phyloP scores from a whole-genome alignment of 169 alveolate species.

The Cryptosporidium bovis region DNA sequence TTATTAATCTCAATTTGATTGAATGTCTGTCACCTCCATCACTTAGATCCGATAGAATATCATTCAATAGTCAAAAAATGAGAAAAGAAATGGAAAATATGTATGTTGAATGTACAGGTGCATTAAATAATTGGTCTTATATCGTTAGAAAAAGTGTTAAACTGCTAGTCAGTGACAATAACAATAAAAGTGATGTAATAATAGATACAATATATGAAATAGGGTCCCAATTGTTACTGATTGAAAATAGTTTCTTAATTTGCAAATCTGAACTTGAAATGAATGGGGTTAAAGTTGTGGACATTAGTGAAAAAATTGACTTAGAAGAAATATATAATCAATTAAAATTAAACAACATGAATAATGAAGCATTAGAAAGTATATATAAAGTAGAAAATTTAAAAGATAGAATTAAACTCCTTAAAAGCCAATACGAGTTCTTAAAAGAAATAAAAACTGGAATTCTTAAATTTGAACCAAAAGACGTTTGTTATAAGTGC shows the following conservation, averaged over 20 bases:
- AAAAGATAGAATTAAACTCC: neutral
- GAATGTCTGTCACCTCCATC: neutral
- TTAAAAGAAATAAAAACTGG: neutral
- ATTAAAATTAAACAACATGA: neutral
- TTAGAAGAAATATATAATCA: neutral
- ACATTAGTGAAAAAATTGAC: too few species aligned
- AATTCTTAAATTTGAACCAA: slow-evolving; percentile 14
- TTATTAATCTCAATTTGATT: neutral
- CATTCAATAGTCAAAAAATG: neutral
- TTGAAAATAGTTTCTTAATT: slow-evolving; percentile 7
- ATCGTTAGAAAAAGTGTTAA: slow-evolving; percentile 8
- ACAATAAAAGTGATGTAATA: neutral
- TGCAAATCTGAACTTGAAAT: slow-evolving; percentile 16
- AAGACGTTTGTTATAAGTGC: slow-evolving; percentile 16
- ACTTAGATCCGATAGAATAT: neutral
- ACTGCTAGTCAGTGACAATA: slow-evolving; percentile 4
- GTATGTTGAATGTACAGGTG: slow-evolving; percentile 38
- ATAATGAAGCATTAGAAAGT: neutral
- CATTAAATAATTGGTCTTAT: slow-evolving; percentile 43
- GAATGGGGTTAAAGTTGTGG: neutral
- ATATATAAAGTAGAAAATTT: slow-evolving; percentile 11
- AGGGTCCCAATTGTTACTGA: neutral
- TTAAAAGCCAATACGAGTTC: neutral
- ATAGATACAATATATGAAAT: slow-evolving; percentile 1
- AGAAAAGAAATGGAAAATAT: neutral